Evolutionary conservation across 1,284 basidiomycete genomes (phyloP).

Genomic region (Cutaneotrichosporon cavernicola): DNA sequence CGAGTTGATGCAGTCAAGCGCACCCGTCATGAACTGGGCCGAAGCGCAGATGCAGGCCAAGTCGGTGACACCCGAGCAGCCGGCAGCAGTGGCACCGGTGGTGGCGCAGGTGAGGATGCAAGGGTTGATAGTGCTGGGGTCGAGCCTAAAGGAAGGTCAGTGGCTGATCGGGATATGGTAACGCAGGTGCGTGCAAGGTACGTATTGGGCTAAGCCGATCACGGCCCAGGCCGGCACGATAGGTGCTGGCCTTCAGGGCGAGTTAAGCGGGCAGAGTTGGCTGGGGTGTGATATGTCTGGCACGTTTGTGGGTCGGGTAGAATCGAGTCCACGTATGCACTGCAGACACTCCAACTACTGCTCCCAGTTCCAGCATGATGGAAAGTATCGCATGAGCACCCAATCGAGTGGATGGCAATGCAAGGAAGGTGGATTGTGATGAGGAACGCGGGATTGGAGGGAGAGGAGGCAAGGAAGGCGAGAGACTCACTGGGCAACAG

Average conservation of each 20-base stretch:
- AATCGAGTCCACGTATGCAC: neutral
- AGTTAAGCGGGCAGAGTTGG: neutral
- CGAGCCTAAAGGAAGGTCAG: slow-evolving; percentile 13
- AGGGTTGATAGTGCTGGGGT: slow-evolving; percentile 7
- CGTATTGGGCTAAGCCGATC: neutral
- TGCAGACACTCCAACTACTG: neutral
- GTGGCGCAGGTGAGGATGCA: slow-evolving; percentile 12
- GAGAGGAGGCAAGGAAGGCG: neutral
- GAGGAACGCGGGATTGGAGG: neutral
- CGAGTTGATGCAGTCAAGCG: slow-evolving; percentile 4
- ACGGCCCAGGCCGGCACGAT: neutral
- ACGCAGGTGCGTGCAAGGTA: neutral
- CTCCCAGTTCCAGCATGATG: too few relatives aligned
- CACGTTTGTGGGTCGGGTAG: neutral
- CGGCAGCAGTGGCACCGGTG: slow-evolving; percentile 4
- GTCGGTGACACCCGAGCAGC: slow-evolving; percentile 11
- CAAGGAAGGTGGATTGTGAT: neutral
- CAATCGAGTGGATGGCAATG: neutral
- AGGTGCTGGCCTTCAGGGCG: neutral
- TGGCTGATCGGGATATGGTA: neutral
- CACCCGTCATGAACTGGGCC: neutral
- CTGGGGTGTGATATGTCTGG: neutral
- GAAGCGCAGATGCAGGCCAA: slow-evolving; percentile 11
- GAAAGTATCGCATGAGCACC: neutral
- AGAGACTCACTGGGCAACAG: slow-evolving; percentile 14